phyloP scores from a whole-genome alignment of 2,329 filamentous ascomycete genomes.

The Fusarium caatingaense region DNA sequence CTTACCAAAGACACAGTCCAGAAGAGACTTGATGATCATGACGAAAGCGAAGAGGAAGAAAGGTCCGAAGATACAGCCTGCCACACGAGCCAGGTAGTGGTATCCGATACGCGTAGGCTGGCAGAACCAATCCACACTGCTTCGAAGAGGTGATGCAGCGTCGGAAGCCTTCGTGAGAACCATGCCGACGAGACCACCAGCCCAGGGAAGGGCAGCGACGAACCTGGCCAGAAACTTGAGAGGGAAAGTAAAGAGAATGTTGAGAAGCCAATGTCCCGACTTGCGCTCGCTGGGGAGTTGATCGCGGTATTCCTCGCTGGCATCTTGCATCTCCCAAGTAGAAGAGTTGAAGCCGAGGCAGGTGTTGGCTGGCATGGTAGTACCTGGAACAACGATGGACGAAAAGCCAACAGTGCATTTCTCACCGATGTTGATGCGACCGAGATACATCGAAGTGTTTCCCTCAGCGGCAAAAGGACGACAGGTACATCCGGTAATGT shows the following conservation, averaged over 20 bases:
- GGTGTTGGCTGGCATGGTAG: neutral
- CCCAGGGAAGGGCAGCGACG: conserved; percentile 1
- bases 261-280: neutral
- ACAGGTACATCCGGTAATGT: neutral
- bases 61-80: neutral
- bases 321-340: conserved; percentile 13
- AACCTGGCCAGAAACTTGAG: neutral
- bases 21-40: neutral
- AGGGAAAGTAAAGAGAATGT: neutral
- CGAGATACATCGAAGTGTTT: conserved; percentile 17
- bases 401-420: conserved; percentile 5
- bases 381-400: neutral
- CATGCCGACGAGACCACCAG: conserved; percentile 9
- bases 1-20: conserved; percentile 1
- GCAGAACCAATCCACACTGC: conserved; percentile 12
- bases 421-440: neutral
- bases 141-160: neutral
- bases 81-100: neutral
- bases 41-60: conserved; percentile 15
- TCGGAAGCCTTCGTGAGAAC: neutral
- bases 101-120: conserved; percentile 5
- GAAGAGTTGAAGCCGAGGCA: conserved; percentile 18
- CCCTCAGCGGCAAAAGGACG: conserved; percentile 15
- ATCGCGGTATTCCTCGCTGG: conserved; percentile 3
- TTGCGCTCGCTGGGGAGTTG: conserved; percentile 10